Conservation (phyloP, 2,329 filamentous ascomycete genomes). For the Rutstroemia sp. region DNA sequence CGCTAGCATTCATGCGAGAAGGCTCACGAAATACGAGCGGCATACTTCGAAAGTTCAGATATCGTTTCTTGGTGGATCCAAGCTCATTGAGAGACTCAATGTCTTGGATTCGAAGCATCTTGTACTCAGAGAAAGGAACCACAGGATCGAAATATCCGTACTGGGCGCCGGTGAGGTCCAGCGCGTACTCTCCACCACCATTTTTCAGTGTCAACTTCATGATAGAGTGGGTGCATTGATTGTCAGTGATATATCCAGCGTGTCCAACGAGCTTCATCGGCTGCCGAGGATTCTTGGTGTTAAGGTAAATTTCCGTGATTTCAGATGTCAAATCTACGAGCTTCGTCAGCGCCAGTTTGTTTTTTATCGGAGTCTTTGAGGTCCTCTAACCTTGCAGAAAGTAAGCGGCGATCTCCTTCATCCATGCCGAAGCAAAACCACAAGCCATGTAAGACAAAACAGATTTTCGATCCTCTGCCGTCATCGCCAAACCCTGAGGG, state of each 20-base stretch:
- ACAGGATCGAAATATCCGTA: conserved; percentile 12
- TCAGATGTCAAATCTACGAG: neutral
- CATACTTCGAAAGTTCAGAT: no score
- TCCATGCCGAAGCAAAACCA: neutral
- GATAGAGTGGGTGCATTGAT: neutral
- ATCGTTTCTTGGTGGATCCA: no score
- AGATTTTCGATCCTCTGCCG: neutral
- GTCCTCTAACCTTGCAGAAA: neutral
- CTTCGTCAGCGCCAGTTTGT: no score
- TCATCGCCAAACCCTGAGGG: neutral
- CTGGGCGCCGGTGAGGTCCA: conserved; percentile 13
- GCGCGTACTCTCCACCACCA: conserved; percentile 1
- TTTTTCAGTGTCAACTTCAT: conserved; percentile 2
- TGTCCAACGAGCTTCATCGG: neutral
- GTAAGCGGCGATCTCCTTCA: neutral
- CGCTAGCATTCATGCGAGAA: no score
- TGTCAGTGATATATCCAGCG: neutral
- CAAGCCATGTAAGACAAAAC: neutral
- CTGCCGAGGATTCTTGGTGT: neutral
- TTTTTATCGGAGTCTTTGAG: neutral
- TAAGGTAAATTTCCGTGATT: neutral
- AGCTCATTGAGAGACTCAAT: no score
- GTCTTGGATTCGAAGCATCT: neutral
- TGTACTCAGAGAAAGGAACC: neutral
- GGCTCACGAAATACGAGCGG: no score